Evolutionary conservation across 495 filamentous ascomycete genomes (phyloP).

Genomic region (Neurospora cerealis): DNA sequence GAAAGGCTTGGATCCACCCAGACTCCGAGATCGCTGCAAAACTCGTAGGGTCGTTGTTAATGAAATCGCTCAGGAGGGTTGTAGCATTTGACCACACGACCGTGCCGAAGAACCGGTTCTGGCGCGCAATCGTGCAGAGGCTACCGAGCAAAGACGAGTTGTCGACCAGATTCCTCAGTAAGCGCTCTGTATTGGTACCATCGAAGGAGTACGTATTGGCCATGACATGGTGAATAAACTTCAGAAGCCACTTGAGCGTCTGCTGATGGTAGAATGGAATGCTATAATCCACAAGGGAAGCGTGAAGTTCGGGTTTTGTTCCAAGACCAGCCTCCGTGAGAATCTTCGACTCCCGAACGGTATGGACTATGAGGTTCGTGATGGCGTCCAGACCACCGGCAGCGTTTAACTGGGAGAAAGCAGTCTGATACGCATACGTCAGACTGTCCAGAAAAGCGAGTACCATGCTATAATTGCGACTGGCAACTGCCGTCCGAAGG

Average conservation of each 20-base stretch:
- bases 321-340: constrained; percentile 56
- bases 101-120: constrained; percentile 70
- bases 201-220: constrained; percentile 53
- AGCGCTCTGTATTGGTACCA: constrained; percentile 68
- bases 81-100: constrained; percentile 90
- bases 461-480: constrained; percentile 68
- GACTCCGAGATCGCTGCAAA: constrained; percentile 92
- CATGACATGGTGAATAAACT: constrained; percentile 95
- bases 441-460: constrained; percentile 80
- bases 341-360: constrained; percentile 62
- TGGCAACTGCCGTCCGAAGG: constrained; percentile 70
- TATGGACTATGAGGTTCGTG: constrained; percentile 69
- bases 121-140: constrained; percentile 71
- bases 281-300: constrained; percentile 76
- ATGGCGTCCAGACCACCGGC: constrained; percentile 79
- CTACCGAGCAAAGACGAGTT: constrained; percentile 72
- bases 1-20: constrained; percentile 72
- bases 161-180: constrained; percentile 88
- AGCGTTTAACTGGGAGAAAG: constrained; percentile 67
- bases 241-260: constrained; percentile 84
- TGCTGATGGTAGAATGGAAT: constrained; percentile 90
- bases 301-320: constrained; percentile 67
- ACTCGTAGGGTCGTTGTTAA: constrained; percentile 97
- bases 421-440: constrained; percentile 68
- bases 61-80: constrained; percentile 86